These are phyloP conservation scores for Ophiosphaerella korrae DNA, from an alignment of 2,329 filamentous ascomycete species.

Conservation along the genomic window DNA sequence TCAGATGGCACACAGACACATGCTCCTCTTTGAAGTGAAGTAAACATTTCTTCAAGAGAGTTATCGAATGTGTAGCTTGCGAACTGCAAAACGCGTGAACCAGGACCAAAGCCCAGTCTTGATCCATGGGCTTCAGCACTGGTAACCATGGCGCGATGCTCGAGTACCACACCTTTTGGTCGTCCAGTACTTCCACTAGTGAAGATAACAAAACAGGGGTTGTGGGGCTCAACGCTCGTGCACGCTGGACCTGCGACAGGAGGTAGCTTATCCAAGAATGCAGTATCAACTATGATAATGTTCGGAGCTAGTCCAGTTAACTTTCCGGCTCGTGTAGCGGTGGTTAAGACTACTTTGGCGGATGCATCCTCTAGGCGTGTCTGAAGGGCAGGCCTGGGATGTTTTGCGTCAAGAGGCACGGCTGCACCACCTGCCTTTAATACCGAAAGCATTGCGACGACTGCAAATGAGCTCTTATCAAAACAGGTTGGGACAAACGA, in stretches of 20 bases:
- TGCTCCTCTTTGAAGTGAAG: conserved; percentile 57
- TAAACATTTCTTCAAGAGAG: conserved; percentile 61
- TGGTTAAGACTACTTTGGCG: conserved; percentile 49
- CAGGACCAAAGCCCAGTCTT: conserved; percentile 29
- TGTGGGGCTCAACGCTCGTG: conserved; percentile 27
- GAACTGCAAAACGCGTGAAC: conserved; percentile 45
- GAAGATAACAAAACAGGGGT: conserved; percentile 41
- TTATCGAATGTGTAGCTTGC: conserved; percentile 61
- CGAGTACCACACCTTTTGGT: conserved; percentile 42
- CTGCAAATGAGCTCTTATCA: conserved; percentile 44
- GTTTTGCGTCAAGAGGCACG: conserved; percentile 44
- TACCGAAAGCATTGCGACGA: conserved; percentile 46
- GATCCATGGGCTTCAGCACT: conserved; percentile 38
- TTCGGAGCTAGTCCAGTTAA: conserved; percentile 51
- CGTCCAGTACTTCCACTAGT: conserved; percentile 41
- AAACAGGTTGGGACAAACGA: conserved; percentile 46
- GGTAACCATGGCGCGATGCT: conserved; percentile 39
- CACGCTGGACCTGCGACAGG: conserved; percentile 16
- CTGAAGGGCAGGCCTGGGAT: conserved; percentile 44
- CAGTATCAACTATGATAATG: conserved; percentile 39
- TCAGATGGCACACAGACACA: conserved; percentile 62
- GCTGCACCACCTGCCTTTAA: conserved; percentile 47
- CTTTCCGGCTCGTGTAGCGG: conserved; percentile 42
- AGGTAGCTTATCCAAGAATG: conserved; percentile 44
- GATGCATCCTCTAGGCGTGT: conserved; percentile 47